Evolutionary conservation across 192 early-diverging fungal species (phyloP).

Genomic region (Backusella westeae): DNA sequence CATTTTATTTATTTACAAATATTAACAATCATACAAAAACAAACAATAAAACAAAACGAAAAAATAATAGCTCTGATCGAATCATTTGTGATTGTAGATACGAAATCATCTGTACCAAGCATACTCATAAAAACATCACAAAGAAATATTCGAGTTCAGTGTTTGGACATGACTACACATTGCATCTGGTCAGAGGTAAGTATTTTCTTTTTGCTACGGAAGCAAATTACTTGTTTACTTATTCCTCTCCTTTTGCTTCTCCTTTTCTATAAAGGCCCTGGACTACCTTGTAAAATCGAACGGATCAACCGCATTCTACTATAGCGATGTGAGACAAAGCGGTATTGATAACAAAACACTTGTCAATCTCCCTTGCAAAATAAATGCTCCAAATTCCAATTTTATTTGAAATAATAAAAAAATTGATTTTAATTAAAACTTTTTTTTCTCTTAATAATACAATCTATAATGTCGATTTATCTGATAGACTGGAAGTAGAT

Average conservation of each 20-base stretch:
- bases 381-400: not conserved
- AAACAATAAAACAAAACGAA: not conserved
- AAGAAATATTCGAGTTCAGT: constrained; percentile 71
- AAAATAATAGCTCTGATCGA: constrained; percentile 19
- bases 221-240: not conserved
- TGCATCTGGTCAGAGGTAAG: constrained; percentile 68
- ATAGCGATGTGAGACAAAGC: not conserved
- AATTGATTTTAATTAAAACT: not conserved
- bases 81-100: constrained; percentile 32
- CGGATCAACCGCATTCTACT: not conserved
- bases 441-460: not conserved
- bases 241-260: not conserved
- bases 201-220: not conserved
- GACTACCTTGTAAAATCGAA: not conserved
- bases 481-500: not conserved
- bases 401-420: constrained; percentile 5
- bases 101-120: constrained; percentile 46
- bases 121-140: constrained; percentile 61
- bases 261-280: not conserved
- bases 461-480: not conserved
- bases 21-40: not conserved
- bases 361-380: not conserved
- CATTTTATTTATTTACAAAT: not conserved
- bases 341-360: not conserved
- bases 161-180: constrained; percentile 57